These are phyloP conservation scores for Rhizopogon vesiculosus DNA, from an alignment of 768 basidiomycete genomes.

Conservation along the genomic window DNA sequence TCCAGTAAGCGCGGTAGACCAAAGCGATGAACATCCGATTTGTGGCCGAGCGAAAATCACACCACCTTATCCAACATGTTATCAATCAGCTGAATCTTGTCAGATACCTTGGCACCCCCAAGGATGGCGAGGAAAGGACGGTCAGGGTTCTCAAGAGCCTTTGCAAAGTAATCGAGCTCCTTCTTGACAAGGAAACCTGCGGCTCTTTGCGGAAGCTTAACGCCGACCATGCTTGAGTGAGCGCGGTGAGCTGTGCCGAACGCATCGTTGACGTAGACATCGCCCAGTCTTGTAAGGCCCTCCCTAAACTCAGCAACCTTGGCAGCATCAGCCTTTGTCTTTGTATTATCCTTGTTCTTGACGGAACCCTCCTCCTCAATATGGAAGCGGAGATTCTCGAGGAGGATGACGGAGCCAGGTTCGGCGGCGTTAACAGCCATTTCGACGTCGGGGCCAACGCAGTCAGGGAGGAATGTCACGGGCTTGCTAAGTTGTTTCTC, in stretches of 20 bases:
- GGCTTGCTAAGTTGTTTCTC: constrained; percentile 64
- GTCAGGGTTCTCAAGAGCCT: constrained; percentile 92
- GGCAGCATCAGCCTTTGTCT: constrained; percentile 87
- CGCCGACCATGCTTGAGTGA: constrained; percentile 98
- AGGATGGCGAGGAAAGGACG: constrained; percentile 97
- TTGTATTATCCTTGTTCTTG: constrained; percentile 91
- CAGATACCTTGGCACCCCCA: constrained; percentile 97
- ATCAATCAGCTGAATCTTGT: constrained; percentile 98
- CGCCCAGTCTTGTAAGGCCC: constrained; percentile 85
- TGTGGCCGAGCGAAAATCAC: background rate
- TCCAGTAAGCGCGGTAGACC: background rate
- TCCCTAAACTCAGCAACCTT: constrained; percentile 82
- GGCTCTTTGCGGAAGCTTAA: constrained; percentile 87
- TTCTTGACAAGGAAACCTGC: constrained; percentile 98
- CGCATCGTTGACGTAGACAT: constrained; percentile 97
- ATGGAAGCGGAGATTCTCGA: constrained; percentile 98
- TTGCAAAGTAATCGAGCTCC: constrained; percentile 98
- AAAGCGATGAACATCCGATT: background rate
- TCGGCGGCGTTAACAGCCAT: constrained; percentile 57
- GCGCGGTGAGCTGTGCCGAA: constrained; percentile 99
- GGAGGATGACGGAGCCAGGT: constrained; percentile 73
- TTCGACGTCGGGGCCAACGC: constrained; percentile 84
- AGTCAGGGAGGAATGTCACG: constrained; percentile 81
- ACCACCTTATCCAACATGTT: constrained; percentile 93
- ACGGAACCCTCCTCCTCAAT: constrained; percentile 95